Evolutionary conservation across 495 filamentous ascomycete species (phyloP), one percentile per base, ranked within the genome.

Genomic region (Xylona heveae): DNA sequence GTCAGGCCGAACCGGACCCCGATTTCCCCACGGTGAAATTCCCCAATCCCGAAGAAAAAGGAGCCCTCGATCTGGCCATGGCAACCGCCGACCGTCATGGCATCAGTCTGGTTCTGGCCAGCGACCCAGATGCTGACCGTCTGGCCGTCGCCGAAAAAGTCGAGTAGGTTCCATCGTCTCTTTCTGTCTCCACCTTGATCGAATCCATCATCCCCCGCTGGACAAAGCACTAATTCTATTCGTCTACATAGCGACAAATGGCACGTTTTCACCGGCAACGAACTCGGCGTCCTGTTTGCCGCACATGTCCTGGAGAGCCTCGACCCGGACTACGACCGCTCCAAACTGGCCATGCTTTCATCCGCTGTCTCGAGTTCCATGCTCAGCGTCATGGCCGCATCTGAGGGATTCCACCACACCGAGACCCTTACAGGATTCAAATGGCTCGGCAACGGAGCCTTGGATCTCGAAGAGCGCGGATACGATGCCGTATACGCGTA

Each of bases 371-470:
- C 70, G 0, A 68, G 66, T 2, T 57, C 62, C 10, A 76, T 78
- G 74, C 58, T 80, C 3, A 45, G 53, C 7, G 53, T 58, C 15
- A 68, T 78, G 52, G 71, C 71, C 4, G 37, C 45, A 24, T 47
- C 55, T 15, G 62, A 63, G 42, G 64, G 64, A 4, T 65, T 75
- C 32, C 45, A 55, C 21, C 72, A 65, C 40, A 50, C 58, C 25
- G 72, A 78, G 41, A 74, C 74, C 3, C 53, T 80, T 10, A 80
- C 74, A 0, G 74, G 74, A 2, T 80, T 80, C 52, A 80, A 80
- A 47, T 80, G 74, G 74, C 62, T 80, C 24, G 55, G 53, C 8
- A 58, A 57, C 30, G 41, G 42, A 0, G 52, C 54, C 16, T 44
- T 38, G 8, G 28, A 49, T 8, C 36, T 53, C 4, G 23, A 39